Evolutionary conservation across 345 rosid genomes (phyloP).

Genomic region (Eucalyptus dawsonii): DNA sequence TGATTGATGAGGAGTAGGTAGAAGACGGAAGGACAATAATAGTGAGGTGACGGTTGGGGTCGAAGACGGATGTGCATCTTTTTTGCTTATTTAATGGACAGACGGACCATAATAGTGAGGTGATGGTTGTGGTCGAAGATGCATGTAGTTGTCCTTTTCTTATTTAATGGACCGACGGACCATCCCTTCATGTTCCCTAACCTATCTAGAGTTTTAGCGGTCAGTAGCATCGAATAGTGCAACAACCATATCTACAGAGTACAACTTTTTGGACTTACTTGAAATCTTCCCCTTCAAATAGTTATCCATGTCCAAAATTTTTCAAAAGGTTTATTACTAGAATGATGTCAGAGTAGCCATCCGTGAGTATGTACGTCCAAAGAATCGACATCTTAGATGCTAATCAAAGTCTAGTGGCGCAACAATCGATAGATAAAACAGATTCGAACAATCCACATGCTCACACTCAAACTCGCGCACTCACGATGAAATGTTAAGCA

Average conservation of each 20-base stretch:
- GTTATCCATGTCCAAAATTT: not conserved
- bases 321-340: not conserved
- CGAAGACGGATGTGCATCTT: not conserved
- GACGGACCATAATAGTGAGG: not conserved
- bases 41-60: not conserved
- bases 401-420: not conserved
- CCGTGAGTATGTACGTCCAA: not conserved
- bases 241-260: not conserved
- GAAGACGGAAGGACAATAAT: not conserved
- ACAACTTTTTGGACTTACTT: not conserved
- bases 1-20: not conserved
- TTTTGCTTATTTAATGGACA: not conserved
- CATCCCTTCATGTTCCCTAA: not conserved
- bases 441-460: not conserved
- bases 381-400: not conserved
- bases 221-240: not conserved
- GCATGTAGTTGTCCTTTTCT: not conserved
- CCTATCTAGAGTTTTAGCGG: not conserved
- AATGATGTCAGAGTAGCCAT: too few species aligned
- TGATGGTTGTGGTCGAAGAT: not conserved
- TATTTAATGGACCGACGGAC: not conserved
- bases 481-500: not conserved
- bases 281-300: not conserved
- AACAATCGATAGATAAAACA: too few species aligned
- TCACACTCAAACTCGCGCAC: not conserved